phyloP scores from a whole-genome alignment of 148 eudicot species.

The Oxyria digyna region DNA sequence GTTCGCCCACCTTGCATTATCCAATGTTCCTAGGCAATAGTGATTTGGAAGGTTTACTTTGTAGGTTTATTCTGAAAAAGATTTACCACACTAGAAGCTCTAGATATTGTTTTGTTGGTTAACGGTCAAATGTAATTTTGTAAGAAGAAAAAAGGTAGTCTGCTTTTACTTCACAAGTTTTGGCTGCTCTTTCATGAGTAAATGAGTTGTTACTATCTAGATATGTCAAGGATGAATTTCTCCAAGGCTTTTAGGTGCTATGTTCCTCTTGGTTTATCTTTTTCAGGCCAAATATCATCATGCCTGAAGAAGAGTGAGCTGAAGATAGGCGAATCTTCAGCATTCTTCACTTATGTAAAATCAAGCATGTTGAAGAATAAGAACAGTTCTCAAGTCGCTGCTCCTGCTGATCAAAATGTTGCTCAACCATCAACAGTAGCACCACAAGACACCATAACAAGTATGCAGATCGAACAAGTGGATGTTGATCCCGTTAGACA shows the following conservation, averaged over 20 bases:
- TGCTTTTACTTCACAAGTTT: no score
- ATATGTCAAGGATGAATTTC: background rate
- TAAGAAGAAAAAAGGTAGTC: background rate
- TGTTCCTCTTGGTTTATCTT: constrained; percentile 9
- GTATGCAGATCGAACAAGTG: constrained; percentile 17
- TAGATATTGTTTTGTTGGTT: background rate
- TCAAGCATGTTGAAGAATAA: constrained; percentile 27
- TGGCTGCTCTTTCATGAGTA: no score
- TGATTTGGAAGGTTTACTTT: background rate
- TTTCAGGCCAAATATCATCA: constrained; percentile 42
- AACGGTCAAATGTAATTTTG: background rate
- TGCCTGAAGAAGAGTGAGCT: constrained; percentile 69
- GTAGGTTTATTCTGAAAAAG: background rate
- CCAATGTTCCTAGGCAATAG: background rate
- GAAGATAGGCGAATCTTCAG: constrained; percentile 89
- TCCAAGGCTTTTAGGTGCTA: background rate
- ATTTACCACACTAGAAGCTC: background rate
- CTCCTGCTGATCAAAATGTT: constrained; percentile 20
- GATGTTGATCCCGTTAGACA: constrained; percentile 16
- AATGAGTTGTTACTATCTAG: no score
- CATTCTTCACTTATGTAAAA: constrained; percentile 87
- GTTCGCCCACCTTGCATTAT: background rate
- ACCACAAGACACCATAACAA: constrained; percentile 22
- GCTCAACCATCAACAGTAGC: constrained; percentile 17
- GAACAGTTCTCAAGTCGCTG: constrained; percentile 25